These are phyloP conservation scores for Trypanosoma rangeli DNA, from an alignment of 208 protist species.

Conservation along the genomic window DNA sequence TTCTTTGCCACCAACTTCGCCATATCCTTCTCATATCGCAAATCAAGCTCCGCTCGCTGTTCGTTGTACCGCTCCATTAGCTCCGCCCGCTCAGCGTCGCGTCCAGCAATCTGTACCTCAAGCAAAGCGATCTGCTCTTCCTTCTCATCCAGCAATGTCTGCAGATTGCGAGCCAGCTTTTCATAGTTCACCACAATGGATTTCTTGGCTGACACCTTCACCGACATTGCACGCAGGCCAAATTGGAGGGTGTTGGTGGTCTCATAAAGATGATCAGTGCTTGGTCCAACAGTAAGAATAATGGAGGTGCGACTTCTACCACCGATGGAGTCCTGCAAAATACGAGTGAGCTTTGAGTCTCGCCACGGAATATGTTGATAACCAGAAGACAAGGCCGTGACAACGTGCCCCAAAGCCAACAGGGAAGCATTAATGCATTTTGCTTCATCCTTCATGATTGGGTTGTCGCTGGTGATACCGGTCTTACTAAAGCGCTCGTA, in stretches of 20 bases:
- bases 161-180: constrained; percentile 80
- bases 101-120: constrained; percentile 78
- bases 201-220: constrained; percentile 82
- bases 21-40: constrained; percentile 65
- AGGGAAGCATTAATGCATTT: constrained; percentile 91
- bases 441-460: constrained; percentile 87
- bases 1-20: constrained; percentile 48
- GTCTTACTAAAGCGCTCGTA: constrained; percentile 92
- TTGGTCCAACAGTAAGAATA: constrained; percentile 86
- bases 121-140: constrained; percentile 72
- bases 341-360: constrained; percentile 91
- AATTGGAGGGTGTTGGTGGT: constrained; percentile 89
- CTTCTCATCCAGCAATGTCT: constrained; percentile 63
- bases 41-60: constrained; percentile 54
- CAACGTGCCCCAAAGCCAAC: constrained; percentile 82
- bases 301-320: constrained; percentile 86
- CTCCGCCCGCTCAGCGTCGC: constrained; percentile 70
- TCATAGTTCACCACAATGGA: constrained; percentile 81
- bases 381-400: constrained; percentile 69
- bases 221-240: constrained; percentile 81
- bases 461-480: constrained; percentile 72
- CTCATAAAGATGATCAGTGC: constrained; percentile 82
- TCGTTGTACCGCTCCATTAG: constrained; percentile 61
- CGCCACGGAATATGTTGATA: constrained; percentile 89
- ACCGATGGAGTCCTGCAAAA: constrained; percentile 93